phyloP scores from a whole-genome alignment of 495 filamentous ascomycete species.

The Lophiostoma macrostomum region DNA sequence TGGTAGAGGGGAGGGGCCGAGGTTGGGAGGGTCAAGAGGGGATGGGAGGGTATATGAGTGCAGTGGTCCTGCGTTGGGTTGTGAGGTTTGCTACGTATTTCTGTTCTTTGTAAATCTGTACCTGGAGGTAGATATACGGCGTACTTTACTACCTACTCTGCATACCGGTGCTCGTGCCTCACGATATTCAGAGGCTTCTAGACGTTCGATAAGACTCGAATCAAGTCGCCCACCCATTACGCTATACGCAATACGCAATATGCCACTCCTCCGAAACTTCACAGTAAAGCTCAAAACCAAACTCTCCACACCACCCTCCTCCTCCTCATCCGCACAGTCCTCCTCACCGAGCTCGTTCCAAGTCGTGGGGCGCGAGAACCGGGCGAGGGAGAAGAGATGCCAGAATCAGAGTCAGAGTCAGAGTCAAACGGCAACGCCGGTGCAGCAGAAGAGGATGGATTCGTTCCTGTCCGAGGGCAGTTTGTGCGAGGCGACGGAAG shows the following conservation, averaged over 20 bases:
- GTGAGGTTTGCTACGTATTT: too few species aligned
- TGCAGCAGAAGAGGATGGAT: conserved; percentile 11
- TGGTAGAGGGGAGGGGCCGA: too few species aligned
- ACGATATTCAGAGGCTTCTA: too few species aligned
- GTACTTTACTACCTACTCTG: too few species aligned
- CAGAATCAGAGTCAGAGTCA: neutral
- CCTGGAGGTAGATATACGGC: too few species aligned
- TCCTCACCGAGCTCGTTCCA: conserved; percentile 1
- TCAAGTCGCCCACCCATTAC: too few species aligned
- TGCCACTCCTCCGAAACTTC: conserved; percentile 6
- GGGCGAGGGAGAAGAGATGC: neutral
- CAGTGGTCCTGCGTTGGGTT: too few species aligned
- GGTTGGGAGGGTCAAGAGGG: too few species aligned
- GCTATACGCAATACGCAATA: neutral
- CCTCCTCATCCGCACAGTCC: neutral
- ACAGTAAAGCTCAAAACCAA: conserved; percentile 4
- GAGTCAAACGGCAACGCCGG: neutral
- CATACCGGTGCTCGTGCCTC: too few species aligned
- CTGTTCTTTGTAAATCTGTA: too few species aligned
- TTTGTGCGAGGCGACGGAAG: neutral
- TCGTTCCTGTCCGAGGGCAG: conserved; percentile 13
- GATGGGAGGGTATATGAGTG: too few species aligned
- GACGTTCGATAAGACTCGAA: too few species aligned
- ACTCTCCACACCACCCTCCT: neutral
- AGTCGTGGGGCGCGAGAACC: neutral